These are phyloP conservation scores for Nepenthes gracilis DNA, from an alignment of 148 eudicot species.

Conservation along the genomic window DNA sequence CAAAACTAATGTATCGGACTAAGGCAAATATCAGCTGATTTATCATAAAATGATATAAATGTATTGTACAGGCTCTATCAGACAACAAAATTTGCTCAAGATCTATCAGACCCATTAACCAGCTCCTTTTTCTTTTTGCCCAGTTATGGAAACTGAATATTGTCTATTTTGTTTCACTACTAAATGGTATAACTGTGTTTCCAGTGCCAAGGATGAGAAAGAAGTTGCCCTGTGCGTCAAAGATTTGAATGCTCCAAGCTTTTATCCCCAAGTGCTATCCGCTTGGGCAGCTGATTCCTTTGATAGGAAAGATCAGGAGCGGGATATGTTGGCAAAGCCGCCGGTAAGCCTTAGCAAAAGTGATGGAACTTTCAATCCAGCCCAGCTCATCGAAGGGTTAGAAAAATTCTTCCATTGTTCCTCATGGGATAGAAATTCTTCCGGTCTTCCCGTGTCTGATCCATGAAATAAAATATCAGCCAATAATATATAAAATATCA, in stretches of 20 bases:
- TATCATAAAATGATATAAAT: too few species aligned
- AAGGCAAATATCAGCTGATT: too few species aligned
- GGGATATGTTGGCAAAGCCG: conserved; percentile 52
- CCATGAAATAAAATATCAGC: too few species aligned
- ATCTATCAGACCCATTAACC: too few species aligned
- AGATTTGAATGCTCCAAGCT: conserved; percentile 64
- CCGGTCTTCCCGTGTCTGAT: not conserved
- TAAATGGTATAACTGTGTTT: not conserved
- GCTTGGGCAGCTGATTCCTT: conserved; percentile 75
- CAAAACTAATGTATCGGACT: too few species aligned
- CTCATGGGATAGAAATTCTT: not conserved
- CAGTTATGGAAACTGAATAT: too few species aligned
- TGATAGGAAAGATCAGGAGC: conserved; percentile 74
- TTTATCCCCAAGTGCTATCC: conserved; percentile 63
- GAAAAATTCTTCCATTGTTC: not conserved
- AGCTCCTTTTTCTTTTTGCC: too few species aligned
- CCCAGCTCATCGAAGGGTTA: conserved; percentile 65
- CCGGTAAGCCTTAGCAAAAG: conserved; percentile 43
- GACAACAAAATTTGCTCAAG: too few species aligned
- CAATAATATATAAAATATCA: too few species aligned
- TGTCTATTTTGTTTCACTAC: not conserved
- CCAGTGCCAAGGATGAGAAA: conserved; percentile 76
- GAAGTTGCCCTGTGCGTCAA: conserved; percentile 71
- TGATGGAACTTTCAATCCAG: conserved; percentile 33
- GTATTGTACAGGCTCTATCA: too few species aligned